Percentiles rank a stretch among this genome's conserved stretches.
phyloP scores from a whole-genome alignment of 2,329 filamentous ascomycete genomes.

The Monilinia aucupariae region DNA sequence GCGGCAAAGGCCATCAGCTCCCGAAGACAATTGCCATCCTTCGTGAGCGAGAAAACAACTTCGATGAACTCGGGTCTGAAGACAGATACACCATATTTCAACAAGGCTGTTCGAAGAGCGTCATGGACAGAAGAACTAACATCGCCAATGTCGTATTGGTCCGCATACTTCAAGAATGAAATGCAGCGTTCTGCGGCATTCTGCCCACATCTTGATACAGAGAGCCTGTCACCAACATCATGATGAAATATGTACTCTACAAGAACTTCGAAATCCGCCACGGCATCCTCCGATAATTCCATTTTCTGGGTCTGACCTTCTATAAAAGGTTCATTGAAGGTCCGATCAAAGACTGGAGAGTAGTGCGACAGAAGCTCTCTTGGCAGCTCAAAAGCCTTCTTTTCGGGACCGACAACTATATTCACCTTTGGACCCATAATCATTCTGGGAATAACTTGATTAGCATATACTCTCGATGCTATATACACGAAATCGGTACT shows the following conservation, averaged over 20 bases:
- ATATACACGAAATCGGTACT: background rate
- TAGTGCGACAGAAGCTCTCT: slow-evolving; percentile 21
- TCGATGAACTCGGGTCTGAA: background rate
- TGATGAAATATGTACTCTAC: background rate
- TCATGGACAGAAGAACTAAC: background rate
- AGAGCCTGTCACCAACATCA: background rate
- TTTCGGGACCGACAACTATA: slow-evolving; percentile 18
- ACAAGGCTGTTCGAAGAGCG: background rate
- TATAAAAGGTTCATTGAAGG: slow-evolving; percentile 18
- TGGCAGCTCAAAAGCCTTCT: slow-evolving; percentile 19
- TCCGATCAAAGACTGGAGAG: slow-evolving; percentile 18
- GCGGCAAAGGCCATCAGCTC: background rate
- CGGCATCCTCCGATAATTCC: background rate
- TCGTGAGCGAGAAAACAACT: background rate
- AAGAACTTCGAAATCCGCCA: background rate
- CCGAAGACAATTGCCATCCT: background rate
- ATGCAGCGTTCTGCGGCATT: background rate
- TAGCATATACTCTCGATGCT: background rate
- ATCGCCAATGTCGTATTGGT: background rate
- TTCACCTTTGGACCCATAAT: slow-evolving; percentile 14
- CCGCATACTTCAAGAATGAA: background rate
- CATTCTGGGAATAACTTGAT: background rate
- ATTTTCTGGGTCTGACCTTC: slow-evolving; percentile 17
- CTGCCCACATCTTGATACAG: too few species aligned
- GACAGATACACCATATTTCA: accelerated